Evolutionary conservation across 2,329 filamentous ascomycete genomes (phyloP).

Genomic region (Talaromyces sp.): DNA sequence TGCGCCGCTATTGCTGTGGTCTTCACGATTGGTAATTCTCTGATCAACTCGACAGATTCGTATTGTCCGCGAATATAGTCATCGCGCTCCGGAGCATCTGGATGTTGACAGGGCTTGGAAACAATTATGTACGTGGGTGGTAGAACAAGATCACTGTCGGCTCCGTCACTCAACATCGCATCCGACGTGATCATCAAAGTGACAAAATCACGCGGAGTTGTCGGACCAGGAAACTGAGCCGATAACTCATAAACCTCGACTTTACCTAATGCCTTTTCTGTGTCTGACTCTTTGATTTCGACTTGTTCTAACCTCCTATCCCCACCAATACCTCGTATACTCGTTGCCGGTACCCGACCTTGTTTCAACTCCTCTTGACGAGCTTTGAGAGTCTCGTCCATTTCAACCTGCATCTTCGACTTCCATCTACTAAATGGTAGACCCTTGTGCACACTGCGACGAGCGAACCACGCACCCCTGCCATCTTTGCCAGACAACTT

Average conservation of each 20-base stretch:
- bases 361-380: slow-evolving; percentile 64
- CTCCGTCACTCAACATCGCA: slow-evolving; percentile 33
- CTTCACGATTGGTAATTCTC: slow-evolving; percentile 58
- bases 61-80: slow-evolving; percentile 82
- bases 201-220: slow-evolving; percentile 82
- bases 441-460: slow-evolving; percentile 76
- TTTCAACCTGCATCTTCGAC: slow-evolving; percentile 72
- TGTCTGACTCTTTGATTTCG: slow-evolving; percentile 41
- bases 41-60: slow-evolving; percentile 86
- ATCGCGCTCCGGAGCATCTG: slow-evolving; percentile 64
- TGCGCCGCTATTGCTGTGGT: not conserved
- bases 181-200: slow-evolving; percentile 69
- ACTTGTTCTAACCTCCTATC: slow-evolving; percentile 69
- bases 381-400: slow-evolving; percentile 70
- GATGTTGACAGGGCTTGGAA: slow-evolving; percentile 78
- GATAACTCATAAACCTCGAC: slow-evolving; percentile 74
- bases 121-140: slow-evolving; percentile 79
- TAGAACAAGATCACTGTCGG: slow-evolving; percentile 24
- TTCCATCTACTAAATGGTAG: slow-evolving; percentile 75
- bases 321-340: slow-evolving; percentile 79
- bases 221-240: slow-evolving; percentile 85
- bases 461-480: slow-evolving; percentile 83
- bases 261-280: slow-evolving; percentile 22
- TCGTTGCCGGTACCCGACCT: slow-evolving; percentile 68
- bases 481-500: slow-evolving; percentile 77